These are phyloP conservation scores for Aspergillus neotritici DNA, from an alignment of 2,329 filamentous ascomycete species.

Conservation along the genomic window DNA sequence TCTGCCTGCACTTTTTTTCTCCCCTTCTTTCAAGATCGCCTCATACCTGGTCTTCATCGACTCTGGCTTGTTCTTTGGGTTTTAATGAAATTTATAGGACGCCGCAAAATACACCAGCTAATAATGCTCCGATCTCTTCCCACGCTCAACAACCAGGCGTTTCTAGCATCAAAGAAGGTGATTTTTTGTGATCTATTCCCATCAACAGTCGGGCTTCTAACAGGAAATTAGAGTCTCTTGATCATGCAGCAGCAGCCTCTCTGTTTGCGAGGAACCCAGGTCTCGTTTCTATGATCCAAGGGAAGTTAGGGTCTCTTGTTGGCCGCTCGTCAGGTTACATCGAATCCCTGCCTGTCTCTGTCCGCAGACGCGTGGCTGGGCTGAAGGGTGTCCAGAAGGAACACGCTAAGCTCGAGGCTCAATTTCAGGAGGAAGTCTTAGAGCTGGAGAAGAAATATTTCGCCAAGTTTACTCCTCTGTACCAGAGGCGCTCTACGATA, in stretches of 20 bases:
- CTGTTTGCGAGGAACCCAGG: slow-evolving; percentile 94
- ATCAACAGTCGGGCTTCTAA: slow-evolving; percentile 9
- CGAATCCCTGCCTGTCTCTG: slow-evolving; percentile 82
- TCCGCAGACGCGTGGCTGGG: slow-evolving; percentile 88
- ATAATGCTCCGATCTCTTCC: slow-evolving; percentile 93
- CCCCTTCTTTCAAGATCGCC: slow-evolving; percentile 1
- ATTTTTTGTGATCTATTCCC: slow-evolving; percentile 29
- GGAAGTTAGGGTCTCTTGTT: slow-evolving; percentile 86
- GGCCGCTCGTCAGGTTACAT: slow-evolving; percentile 96
- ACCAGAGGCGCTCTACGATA: slow-evolving; percentile 89
- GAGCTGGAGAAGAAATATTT: slow-evolving; percentile 99
- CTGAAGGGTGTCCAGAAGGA: slow-evolving; percentile 98
- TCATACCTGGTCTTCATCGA: background rate
- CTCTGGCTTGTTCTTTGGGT: slow-evolving; percentile 17
- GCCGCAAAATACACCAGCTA: slow-evolving; percentile 95
- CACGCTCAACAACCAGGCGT: slow-evolving; percentile 94
- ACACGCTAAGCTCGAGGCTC: slow-evolving; percentile 93
- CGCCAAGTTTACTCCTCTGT: slow-evolving; percentile 94
- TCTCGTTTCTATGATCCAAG: slow-evolving; percentile 95
- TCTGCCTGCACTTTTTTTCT: background rate
- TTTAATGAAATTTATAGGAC: slow-evolving; percentile 58
- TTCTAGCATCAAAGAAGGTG: slow-evolving; percentile 95
- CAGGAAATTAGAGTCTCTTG: slow-evolving; percentile 69
- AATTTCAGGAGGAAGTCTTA: slow-evolving; percentile 97
- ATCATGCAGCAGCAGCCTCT: slow-evolving; percentile 78